Base-by-base conservation (phyloP, 768 basidiomycete species). In the Hygrophorus pudorinus region DNA sequence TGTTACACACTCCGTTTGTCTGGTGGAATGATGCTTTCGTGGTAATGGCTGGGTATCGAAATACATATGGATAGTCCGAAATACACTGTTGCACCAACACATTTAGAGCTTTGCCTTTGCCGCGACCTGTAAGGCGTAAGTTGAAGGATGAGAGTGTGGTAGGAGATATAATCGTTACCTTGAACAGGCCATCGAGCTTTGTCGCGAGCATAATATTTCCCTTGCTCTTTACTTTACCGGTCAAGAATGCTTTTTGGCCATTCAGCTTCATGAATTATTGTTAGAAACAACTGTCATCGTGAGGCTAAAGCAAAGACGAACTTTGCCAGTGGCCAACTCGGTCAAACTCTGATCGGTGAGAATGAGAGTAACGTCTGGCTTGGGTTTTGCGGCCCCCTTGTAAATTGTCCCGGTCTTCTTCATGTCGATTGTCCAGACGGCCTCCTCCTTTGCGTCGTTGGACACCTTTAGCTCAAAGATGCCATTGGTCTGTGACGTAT, bases 161-260 rank as follows among this genome's bases (percentile, higher is more conserved):
- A 27, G 13, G 12, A 17, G 28, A 17, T 12, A 5, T 16, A 9
- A 37, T 29, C 35, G 53, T 70, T 44, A 87, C 89, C 75, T 85
- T 86, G 40, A 97, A 73, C 11, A 97, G 75, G 8, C 66, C 70
- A 51, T 85, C 83, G 29, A 96, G 84, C 63, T 94, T 97, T 18
- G 89, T 93, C 1, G 86, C 89, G 49, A 93, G 75, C 88, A 93
- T 91, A 63, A 92, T 79, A 65, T 91, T 92, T 44, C 89, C 90
- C 60, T 76, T 84, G 12, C 86, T 84, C 76, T 93, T 94, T 40
- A 96, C 76, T 58, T 87, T 86, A 21, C 92, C 92, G 5, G 85
- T 87, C 86, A 97, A 89, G 69, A 92, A 96, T 16, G 91, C 91
- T 59, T 91, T 92, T 65, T 96, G 92, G 14, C 88, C 91, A 54